A percentile compares a stretch with the other conserved stretches of the same genome.
These are phyloP conservation scores for Ajuga chamaepitys DNA, from an alignment of 257 asterid genomes.

Conservation along the genomic window DNA sequence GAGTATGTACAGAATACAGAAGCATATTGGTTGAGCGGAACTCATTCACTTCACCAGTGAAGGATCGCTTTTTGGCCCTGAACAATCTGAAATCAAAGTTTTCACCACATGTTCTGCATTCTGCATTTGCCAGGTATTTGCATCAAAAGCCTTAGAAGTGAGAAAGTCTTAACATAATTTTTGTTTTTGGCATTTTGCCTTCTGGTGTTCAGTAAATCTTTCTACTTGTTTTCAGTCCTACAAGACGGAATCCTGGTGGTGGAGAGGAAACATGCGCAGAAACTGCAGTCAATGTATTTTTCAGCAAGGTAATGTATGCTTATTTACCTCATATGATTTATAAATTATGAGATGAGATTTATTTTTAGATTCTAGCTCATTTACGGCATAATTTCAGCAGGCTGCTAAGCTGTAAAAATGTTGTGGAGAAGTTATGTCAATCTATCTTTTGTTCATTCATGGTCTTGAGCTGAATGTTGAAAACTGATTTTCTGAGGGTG, in stretches of 20 bases:
- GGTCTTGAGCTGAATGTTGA: neutral
- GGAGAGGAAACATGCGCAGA: slow-evolving; percentile 99
- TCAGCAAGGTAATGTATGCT: slow-evolving; percentile 71
- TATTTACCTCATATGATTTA: neutral
- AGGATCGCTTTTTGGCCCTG: slow-evolving; percentile 77
- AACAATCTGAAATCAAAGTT: slow-evolving; percentile 71
- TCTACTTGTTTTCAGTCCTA: slow-evolving; percentile 62
- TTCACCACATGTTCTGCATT: slow-evolving; percentile 78
- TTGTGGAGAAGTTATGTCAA: neutral
- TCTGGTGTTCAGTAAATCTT: neutral
- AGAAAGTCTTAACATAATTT: slow-evolving; percentile 12
- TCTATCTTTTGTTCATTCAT: neutral
- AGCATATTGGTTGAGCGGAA: slow-evolving; percentile 89
- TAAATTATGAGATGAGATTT: neutral
- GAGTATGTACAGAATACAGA: slow-evolving; percentile 67
- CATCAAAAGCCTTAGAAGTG: neutral
- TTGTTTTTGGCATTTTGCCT: neutral
- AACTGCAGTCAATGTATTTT: slow-evolving; percentile 77
- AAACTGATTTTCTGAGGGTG: neutral
- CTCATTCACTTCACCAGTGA: slow-evolving; percentile 92
- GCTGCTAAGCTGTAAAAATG: neutral
- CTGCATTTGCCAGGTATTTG: slow-evolving; percentile 87
- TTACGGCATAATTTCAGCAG: neutral
- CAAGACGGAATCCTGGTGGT: slow-evolving; percentile 92
- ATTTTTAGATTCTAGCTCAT: neutral